Conservation (phyloP, 805 yeast genomes). For the Cyberlindnera mississippiensis region DNA sequence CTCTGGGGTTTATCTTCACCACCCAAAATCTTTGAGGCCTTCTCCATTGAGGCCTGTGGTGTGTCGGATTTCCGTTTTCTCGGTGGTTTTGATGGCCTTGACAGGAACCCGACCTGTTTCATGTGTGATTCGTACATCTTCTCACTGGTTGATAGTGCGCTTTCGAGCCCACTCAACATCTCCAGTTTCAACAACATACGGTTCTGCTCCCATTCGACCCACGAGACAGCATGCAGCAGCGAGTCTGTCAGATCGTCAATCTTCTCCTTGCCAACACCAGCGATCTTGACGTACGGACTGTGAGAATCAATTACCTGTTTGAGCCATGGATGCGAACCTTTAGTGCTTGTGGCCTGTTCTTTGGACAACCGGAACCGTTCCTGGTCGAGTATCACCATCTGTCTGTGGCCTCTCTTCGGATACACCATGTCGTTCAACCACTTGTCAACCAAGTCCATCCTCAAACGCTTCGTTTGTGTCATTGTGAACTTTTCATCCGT, state of each 20-base stretch:
- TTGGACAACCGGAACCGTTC: conserved; percentile 12
- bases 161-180: conserved; percentile 17
- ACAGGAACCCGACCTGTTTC: conserved; percentile 3
- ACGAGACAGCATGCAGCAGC: conserved; percentile 22
- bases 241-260: conserved; percentile 28
- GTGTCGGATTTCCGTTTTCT: background rate
- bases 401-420: background rate
- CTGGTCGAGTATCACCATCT: conserved; percentile 12
- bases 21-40: background rate
- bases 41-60: background rate
- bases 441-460: conserved; percentile 19
- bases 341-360: conserved; percentile 5
- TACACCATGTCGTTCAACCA: conserved; percentile 17
- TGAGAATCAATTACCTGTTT: conserved; percentile 11
- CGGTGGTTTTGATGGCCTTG: conserved; percentile 1
- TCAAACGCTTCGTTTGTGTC: conserved; percentile 16
- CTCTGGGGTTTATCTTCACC: background rate
- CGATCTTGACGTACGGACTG: conserved; percentile 5
- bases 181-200: conserved; percentile 22
- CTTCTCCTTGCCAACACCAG: conserved; percentile 14
- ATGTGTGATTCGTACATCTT: conserved; percentile 16
- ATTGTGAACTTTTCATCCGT: conserved; percentile 1
- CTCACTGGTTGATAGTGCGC: conserved; percentile 17
- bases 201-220: conserved; percentile 27
- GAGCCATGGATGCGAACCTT: conserved; percentile 19